These are phyloP conservation scores for Fulvia fulva DNA, from an alignment of 2,329 filamentous ascomycete genomes.

Conservation along the genomic window DNA sequence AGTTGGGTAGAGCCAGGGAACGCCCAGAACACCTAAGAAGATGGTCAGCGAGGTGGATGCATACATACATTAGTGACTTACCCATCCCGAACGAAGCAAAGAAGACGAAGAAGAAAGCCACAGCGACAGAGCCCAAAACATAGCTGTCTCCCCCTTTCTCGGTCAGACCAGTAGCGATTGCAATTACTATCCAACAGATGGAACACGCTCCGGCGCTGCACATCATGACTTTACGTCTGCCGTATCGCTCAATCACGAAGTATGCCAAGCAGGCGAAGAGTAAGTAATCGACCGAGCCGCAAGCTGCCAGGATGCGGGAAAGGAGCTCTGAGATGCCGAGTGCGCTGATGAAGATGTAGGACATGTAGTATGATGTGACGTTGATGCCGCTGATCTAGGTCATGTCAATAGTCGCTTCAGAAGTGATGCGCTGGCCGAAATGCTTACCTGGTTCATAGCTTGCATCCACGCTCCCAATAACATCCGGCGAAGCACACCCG, in stretches of 20 bases:
- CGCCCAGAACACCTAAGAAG: slow-evolving; percentile 29
- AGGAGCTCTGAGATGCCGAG: slow-evolving; percentile 50
- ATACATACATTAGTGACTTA: no score
- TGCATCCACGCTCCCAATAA: slow-evolving; percentile 28
- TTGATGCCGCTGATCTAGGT: slow-evolving; percentile 22
- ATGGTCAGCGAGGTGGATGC: no score
- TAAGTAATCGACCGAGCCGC: slow-evolving; percentile 50
- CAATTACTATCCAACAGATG: slow-evolving; percentile 49
- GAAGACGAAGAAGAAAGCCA: slow-evolving; percentile 43
- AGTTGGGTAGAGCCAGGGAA: slow-evolving; percentile 35
- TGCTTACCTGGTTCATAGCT: slow-evolving; percentile 25
- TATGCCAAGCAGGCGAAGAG: slow-evolving; percentile 44
- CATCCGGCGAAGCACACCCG: slow-evolving; percentile 23
- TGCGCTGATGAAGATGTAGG: slow-evolving; percentile 49
- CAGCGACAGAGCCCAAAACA: slow-evolving; percentile 46
- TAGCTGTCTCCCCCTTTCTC: slow-evolving; percentile 42
- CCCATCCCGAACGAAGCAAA: slow-evolving; percentile 39
- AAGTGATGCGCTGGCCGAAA: background rate
- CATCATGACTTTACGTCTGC: slow-evolving; percentile 49
- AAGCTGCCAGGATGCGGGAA: slow-evolving; percentile 47
- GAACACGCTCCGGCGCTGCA: slow-evolving; percentile 46
- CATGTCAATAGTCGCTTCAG: background rate
- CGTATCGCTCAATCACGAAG: slow-evolving; percentile 48
- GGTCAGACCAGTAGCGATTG: slow-evolving; percentile 41
- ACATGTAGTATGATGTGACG: slow-evolving; percentile 33